A percentile compares a stretch with the other conserved stretches of the same genome.
These are phyloP conservation scores for Monosporozyma yasuniensis DNA, from an alignment of 805 yeast species.

Conservation along the genomic window DNA sequence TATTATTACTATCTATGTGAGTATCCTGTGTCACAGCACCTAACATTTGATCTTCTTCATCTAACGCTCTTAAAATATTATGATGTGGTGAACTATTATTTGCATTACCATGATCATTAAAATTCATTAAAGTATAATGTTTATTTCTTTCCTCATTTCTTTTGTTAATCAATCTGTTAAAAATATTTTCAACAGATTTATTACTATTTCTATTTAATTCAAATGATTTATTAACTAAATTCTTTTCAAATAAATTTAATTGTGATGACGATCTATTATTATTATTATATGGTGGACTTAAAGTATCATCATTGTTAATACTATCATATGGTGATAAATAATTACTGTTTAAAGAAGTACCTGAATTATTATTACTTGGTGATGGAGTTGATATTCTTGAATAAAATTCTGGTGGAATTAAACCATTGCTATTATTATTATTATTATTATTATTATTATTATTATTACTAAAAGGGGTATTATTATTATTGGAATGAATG, in stretches of 20 bases:
- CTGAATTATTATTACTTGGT: conserved; percentile 26
- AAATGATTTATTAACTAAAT: conserved; percentile 24
- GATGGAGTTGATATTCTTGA: conserved; percentile 29
- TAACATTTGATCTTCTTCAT: conserved; percentile 28
- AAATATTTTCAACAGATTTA: conserved; percentile 5
- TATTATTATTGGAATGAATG: background rate
- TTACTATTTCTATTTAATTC: conserved; percentile 16
- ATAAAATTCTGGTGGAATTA: conserved; percentile 32
- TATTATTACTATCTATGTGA: background rate
- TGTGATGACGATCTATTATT: background rate
- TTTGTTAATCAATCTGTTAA: conserved; percentile 7
- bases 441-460: background rate
- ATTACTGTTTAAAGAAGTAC: conserved; percentile 16
- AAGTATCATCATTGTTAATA: background rate
- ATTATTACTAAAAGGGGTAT: background rate
- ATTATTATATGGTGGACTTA: conserved; percentile 1
- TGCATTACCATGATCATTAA: background rate
- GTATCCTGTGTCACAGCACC: too few relatives aligned
- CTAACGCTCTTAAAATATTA: conserved; percentile 7
- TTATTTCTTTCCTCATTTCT: conserved; percentile 7
- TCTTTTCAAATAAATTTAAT: conserved; percentile 17
- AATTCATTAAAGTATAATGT: conserved; percentile 8
- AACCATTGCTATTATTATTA: conserved; percentile 8
- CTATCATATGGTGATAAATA: background rate
- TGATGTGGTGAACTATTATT: conserved; percentile 1